A percentile compares a stretch with the other conserved stretches of the same genome.
These are phyloP conservation scores for Dysphania ambrosioides DNA, from an alignment of 148 eudicot genomes.

Conservation along the genomic window DNA sequence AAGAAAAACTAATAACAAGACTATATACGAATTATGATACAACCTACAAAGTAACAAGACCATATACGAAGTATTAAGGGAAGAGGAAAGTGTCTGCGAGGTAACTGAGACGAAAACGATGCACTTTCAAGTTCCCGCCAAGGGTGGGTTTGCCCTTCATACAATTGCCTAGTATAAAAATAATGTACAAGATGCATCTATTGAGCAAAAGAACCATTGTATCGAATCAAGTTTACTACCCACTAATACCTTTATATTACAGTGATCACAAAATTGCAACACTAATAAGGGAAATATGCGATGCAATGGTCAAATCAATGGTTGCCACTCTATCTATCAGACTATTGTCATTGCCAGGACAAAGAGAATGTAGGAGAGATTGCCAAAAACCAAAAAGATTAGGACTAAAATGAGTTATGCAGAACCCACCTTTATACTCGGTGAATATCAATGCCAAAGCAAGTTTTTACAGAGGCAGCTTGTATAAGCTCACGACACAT, in stretches of 20 bases:
- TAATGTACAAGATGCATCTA: constrained; percentile 18
- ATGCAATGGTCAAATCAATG: constrained; percentile 15
- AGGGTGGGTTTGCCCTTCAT: constrained; percentile 4
- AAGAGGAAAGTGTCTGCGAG: background rate
- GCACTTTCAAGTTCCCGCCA: background rate
- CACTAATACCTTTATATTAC: constrained; percentile 22
- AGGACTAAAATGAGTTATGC: constrained; percentile 21
- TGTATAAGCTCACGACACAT: constrained; percentile 8
- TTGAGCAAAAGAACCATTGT: constrained; percentile 12
- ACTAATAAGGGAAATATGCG: constrained; percentile 7
- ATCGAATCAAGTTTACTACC: constrained; percentile 2
- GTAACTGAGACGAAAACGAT: background rate
- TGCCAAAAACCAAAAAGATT: constrained; percentile 4
- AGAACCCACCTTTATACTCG: constrained; percentile 12
- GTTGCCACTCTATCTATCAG: constrained; percentile 14
- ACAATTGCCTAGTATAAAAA: background rate
- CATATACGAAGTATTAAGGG: no score
- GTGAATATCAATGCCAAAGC: constrained; percentile 17
- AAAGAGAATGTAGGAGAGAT: background rate
- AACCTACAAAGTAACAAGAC: background rate
- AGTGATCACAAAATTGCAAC: constrained; percentile 20
- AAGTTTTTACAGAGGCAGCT: constrained; percentile 20
- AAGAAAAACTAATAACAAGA: no score
- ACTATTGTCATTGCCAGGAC: constrained; percentile 6
- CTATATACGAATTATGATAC: no score